phyloP scores from a whole-genome alignment of 257 asterid species.

The Oldenlandia corymbosa region DNA sequence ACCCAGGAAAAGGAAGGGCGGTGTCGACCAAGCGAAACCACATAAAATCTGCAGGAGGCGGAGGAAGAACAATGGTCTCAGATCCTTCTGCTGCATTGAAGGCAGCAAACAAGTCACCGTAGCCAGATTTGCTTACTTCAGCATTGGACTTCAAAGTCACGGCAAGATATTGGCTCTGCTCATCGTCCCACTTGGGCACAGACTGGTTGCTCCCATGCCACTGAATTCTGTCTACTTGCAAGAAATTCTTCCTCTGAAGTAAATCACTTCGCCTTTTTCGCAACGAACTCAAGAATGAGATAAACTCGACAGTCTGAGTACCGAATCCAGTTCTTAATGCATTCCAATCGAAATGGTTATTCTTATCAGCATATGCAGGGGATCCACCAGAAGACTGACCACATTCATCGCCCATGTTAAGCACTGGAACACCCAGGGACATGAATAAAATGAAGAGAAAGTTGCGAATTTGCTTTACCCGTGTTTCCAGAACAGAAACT shows the following conservation, averaged over 20 bases:
- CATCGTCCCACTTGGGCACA: slow-evolving; percentile 70
- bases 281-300: slow-evolving; percentile 65
- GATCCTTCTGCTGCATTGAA: slow-evolving; percentile 54
- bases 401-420: slow-evolving; percentile 98
- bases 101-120: slow-evolving; percentile 57
- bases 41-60: slow-evolving; percentile 29
- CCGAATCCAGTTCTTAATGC: slow-evolving; percentile 54
- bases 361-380: slow-evolving; percentile 36
- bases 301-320: slow-evolving; percentile 47
- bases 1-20: slow-evolving; percentile 64
- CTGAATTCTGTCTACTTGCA: slow-evolving; percentile 52
- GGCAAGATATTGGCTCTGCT: slow-evolving; percentile 56
- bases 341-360: slow-evolving; percentile 62
- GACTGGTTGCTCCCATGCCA: slow-evolving; percentile 60
- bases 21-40: slow-evolving; percentile 85
- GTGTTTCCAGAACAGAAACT: slow-evolving; percentile 48
- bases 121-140: slow-evolving; percentile 12
- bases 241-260: slow-evolving; percentile 56
- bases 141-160: slow-evolving; percentile 55
- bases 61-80: slow-evolving; percentile 53
- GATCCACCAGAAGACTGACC: slow-evolving; percentile 75
- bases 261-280: slow-evolving; percentile 62
- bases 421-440: slow-evolving; percentile 81
- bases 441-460: slow-evolving; percentile 63
- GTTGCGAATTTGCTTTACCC: slow-evolving; percentile 79